phyloP scores from a whole-genome alignment of 441 rosid genomes.

The Rhodomyrtus psidioides region DNA sequence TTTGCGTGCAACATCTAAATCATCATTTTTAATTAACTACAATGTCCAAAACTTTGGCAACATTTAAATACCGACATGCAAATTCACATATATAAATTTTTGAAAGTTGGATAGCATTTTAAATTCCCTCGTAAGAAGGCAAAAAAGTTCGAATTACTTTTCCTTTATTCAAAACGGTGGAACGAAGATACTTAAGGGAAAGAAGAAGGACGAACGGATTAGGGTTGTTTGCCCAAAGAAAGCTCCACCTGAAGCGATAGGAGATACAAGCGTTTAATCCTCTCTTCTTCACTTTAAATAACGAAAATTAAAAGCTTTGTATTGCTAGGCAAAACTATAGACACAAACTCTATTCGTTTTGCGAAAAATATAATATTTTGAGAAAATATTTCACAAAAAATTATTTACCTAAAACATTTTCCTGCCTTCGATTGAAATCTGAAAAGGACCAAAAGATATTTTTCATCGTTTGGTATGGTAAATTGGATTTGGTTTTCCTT shows the following conservation, averaged over 20 bases:
- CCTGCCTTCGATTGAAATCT: too few relatives aligned
- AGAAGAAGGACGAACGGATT: neutral
- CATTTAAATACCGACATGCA: neutral
- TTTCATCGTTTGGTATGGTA: too few relatives aligned
- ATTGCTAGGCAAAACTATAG: neutral
- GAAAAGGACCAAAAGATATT: too few relatives aligned
- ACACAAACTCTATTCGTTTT: neutral
- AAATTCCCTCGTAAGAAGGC: neutral
- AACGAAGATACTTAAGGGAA: neutral
- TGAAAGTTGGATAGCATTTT: neutral
- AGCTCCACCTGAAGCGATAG: neutral
- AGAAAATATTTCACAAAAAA: too few relatives aligned
- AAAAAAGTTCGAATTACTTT: neutral
- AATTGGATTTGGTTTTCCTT: too few relatives aligned
- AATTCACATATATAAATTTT: neutral
- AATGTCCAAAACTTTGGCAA: too few relatives aligned
- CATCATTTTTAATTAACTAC: neutral
- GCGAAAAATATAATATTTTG: too few relatives aligned
- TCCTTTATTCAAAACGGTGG: neutral
- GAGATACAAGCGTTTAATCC: rapidly evolving
- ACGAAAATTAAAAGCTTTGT: neutral
- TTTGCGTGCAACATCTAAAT: too few relatives aligned
- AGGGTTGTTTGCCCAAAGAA: neutral
- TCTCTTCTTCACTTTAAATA: neutral
- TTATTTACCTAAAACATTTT: too few relatives aligned